A percentile compares a stretch with the other conserved stretches of the same genome.
Evolutionary conservation across 116 monocot genomes (phyloP).

Genomic region (Posidonia oceanica): DNA sequence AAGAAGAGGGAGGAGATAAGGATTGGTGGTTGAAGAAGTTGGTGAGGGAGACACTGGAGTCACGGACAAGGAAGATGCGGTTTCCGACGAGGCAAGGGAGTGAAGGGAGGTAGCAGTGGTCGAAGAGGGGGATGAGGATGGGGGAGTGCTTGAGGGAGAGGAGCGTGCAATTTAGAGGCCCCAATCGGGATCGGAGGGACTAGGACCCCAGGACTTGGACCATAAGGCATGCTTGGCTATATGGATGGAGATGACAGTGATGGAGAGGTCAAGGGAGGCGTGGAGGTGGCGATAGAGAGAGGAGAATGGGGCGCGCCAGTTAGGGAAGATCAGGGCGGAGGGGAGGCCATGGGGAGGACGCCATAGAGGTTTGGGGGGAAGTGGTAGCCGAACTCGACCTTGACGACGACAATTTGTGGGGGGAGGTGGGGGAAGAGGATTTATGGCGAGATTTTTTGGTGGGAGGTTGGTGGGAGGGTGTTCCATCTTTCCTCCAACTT

Average conservation of each 20-base stretch:
- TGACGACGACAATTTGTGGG: slow-evolving; percentile 29
- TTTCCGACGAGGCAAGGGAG: slow-evolving; percentile 69
- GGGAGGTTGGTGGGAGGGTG: no score
- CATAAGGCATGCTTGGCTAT: slow-evolving; percentile 44
- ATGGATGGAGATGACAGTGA: slow-evolving; percentile 51
- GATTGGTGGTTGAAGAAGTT: slow-evolving; percentile 62
- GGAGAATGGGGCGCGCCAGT: slow-evolving; percentile 36
- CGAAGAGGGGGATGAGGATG: slow-evolving; percentile 66
- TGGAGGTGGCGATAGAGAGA: slow-evolving; percentile 5
- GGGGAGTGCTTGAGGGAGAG: slow-evolving; percentile 47
- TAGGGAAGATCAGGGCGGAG: slow-evolving; percentile 46
- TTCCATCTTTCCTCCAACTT: no score
- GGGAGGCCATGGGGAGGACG: slow-evolving; percentile 48
- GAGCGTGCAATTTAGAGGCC: slow-evolving; percentile 38
- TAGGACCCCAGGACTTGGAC: slow-evolving; percentile 48
- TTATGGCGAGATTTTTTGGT: no score
- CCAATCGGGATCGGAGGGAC: slow-evolving; percentile 31
- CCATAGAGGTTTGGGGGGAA: slow-evolving; percentile 70
- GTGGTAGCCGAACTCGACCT: slow-evolving; percentile 37
- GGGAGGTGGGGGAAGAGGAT: no score
- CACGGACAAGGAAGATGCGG: slow-evolving; percentile 74
- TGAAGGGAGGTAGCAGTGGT: slow-evolving; percentile 73
- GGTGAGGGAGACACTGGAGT: slow-evolving; percentile 48
- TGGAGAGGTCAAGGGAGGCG: slow-evolving; percentile 27
- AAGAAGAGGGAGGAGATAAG: slow-evolving; percentile 4